A percentile compares a stretch with the other conserved stretches of the same genome.
These are phyloP conservation scores for Nicotiana attenuata DNA, from an alignment of 257 asterid genomes.

Conservation along the genomic window DNA sequence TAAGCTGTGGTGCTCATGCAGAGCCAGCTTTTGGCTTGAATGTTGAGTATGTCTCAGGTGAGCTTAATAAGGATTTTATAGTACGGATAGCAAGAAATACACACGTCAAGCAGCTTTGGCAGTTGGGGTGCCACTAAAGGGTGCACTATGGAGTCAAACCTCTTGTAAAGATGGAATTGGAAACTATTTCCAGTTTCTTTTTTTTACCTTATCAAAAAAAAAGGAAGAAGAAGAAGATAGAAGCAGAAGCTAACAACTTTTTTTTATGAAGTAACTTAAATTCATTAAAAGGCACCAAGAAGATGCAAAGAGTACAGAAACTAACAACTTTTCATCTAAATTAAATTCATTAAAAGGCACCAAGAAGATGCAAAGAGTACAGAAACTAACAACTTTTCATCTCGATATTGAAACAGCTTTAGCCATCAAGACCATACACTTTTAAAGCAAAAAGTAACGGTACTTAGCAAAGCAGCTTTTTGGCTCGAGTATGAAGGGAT, in stretches of 20 bases:
- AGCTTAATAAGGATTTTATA: background rate
- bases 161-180: background rate
- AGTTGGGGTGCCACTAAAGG: background rate
- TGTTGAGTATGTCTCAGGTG: background rate
- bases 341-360: too few relatives aligned
- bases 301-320: background rate
- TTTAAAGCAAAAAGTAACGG: background rate
- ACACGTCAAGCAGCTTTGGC: slow-evolving; percentile 7
- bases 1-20: background rate
- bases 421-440: background rate
- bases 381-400: background rate
- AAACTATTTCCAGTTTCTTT: too few relatives aligned
- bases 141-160: background rate
- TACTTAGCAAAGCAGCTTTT: background rate
- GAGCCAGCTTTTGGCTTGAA: background rate
- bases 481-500: background rate
- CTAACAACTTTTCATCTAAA: background rate
- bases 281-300: too few relatives aligned
- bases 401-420: background rate
- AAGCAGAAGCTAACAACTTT: too few relatives aligned
- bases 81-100: background rate
- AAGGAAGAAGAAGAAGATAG: too few relatives aligned
- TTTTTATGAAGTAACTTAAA: too few relatives aligned
- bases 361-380: background rate
- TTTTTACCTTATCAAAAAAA: too few relatives aligned